Evolutionary conservation across 2,329 filamentous ascomycete genomes (phyloP).

Genomic region (Aschersonia sp.): DNA sequence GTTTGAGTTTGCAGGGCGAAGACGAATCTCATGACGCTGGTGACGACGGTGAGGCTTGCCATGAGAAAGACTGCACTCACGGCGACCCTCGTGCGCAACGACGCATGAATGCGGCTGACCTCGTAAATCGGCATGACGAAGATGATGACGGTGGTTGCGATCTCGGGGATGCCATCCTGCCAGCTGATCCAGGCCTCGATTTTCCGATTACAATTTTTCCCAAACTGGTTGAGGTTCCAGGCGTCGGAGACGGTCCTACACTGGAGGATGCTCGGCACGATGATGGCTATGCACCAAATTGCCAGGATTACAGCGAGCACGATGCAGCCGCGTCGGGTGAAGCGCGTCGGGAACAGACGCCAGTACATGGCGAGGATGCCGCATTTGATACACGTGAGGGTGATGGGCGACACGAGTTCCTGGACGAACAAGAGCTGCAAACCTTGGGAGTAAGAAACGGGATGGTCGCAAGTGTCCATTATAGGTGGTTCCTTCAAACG

Average conservation of each 20-base stretch:
- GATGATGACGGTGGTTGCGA: neutral
- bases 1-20: neutral
- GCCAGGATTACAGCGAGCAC: neutral
- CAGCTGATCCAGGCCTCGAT: neutral
- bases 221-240: neutral
- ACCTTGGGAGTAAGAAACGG: neutral
- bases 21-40: neutral
- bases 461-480: neutral
- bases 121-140: neutral
- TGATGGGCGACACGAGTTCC: neutral
- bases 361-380: neutral
- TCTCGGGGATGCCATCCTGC: neutral
- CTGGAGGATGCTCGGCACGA: neutral
- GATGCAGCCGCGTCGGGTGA: neutral
- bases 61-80: neutral
- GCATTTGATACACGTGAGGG: neutral
- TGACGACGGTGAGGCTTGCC: neutral
- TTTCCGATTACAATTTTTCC: neutral
- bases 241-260: neutral
- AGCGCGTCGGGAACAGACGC: neutral
- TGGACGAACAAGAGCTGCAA: neutral
- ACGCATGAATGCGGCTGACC: neutral
- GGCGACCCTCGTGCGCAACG: neutral
- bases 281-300: neutral
- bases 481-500: neutral